phyloP scores from a whole-genome alignment of 768 basidiomycete species.

The Hemileccinum impolitum region DNA sequence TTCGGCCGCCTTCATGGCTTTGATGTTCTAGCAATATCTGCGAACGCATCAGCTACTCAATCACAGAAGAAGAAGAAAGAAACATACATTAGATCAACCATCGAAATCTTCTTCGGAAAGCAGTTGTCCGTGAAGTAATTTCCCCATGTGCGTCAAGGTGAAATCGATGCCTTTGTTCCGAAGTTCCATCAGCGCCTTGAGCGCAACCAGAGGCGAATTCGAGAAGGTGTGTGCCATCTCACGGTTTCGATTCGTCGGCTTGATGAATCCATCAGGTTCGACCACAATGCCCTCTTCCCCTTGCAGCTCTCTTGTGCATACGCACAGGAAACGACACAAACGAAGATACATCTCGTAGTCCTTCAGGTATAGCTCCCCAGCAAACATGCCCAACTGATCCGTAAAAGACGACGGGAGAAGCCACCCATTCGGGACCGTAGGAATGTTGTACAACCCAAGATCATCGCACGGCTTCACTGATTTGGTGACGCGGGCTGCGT shows the following conservation, averaged over 20 bases:
- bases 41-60: too few species aligned
- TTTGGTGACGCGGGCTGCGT: slow-evolving; percentile 2
- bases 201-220: slow-evolving; percentile 31
- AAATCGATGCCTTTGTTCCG: slow-evolving; percentile 39
- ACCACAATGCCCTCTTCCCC: neutral
- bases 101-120: slow-evolving; percentile 6
- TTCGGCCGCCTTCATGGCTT: too few species aligned
- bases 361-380: slow-evolving; percentile 3
- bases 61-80: too few species aligned
- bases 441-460: neutral
- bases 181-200: slow-evolving; percentile 18
- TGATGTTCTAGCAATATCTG: too few species aligned
- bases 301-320: slow-evolving; percentile 12
- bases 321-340: slow-evolving; percentile 23
- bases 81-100: too few species aligned
- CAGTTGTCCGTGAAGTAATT: slow-evolving; percentile 28
- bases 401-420: neutral
- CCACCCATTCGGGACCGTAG: neutral
- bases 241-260: slow-evolving; percentile 8
- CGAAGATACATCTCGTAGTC: slow-evolving; percentile 16
- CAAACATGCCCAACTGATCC: slow-evolving; percentile 3
- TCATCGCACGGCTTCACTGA: slow-evolving; percentile 4
- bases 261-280: slow-evolving; percentile 15
- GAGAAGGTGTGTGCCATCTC: slow-evolving; percentile 25
- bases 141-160: slow-evolving; percentile 37